phyloP scores from a whole-genome alignment of 148 eudicot genomes.

The Rhododendron vialii region DNA sequence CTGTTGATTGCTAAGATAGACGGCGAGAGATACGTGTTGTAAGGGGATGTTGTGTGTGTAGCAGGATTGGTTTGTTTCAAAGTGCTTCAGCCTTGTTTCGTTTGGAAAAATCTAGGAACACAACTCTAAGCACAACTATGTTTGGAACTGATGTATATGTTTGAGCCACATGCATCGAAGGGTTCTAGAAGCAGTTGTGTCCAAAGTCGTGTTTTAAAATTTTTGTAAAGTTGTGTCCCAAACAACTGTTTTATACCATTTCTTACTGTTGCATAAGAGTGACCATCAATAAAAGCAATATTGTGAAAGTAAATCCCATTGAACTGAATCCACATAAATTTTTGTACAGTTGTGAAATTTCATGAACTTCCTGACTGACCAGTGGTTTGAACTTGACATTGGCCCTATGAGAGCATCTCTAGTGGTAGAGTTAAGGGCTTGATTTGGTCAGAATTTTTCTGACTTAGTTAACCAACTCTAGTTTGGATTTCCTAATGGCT shows the following conservation, averaged over 20 bases:
- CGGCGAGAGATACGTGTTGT: too few relatives aligned
- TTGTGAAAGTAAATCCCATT: too few relatives aligned
- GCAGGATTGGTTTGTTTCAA: background rate
- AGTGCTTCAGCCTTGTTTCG: background rate
- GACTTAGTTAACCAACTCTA: too few relatives aligned
- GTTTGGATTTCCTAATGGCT: too few relatives aligned
- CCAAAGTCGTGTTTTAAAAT: background rate
- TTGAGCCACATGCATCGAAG: background rate
- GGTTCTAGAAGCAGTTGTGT: too few relatives aligned
- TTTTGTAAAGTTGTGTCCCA: background rate
- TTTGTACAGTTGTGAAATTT: background rate
- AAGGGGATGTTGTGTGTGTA: too few relatives aligned
- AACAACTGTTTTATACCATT: background rate
- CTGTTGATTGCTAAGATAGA: too few relatives aligned
- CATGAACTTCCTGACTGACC: background rate
- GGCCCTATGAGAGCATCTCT: too few relatives aligned
- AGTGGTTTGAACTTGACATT: background rate
- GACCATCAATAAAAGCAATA: background rate
- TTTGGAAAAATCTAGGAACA: background rate
- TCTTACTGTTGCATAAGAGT: background rate
- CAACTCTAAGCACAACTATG: background rate
- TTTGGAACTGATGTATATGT: background rate
- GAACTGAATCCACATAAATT: background rate
- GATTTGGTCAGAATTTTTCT: too few relatives aligned
- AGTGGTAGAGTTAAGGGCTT: too few relatives aligned